Evolutionary conservation across 257 asterid genomes (phyloP), one percentile per base, ranked within the genome.

Genomic region (Asclepias syriaca): DNA sequence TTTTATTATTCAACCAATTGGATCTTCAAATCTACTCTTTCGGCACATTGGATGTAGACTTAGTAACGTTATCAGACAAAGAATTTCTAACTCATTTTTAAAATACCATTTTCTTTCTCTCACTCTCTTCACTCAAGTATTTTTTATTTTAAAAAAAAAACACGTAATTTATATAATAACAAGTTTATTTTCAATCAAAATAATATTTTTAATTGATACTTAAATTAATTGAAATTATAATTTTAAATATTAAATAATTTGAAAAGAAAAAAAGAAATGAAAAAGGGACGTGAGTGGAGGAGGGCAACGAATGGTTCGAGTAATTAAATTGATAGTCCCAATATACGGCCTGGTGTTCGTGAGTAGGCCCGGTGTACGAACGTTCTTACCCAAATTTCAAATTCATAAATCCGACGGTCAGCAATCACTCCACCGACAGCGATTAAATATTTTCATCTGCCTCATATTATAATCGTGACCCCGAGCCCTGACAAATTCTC

Each of bases 341-440:
- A 12, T 15, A 7, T 9, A 37, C 11, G 68, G 68, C 68, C 67
- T 37, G 50, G 3, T 18, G 19, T 5, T 63, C 21, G 5, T 3
- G 27, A 64, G 68, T 64, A 48, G 68, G 22, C 16, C 68, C 68
- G 5, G 48, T n/a, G 50, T 18, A n/a, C 68, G 3, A 34, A 64
- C 68, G 68, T 37, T 29, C 34, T 15, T 13, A 6, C 32, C 53
- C 8, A 68, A 19, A 14, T 29, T 50, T 50, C 22, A 29, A 40
- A 67, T 22, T 9, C 49, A 11, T 16, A 24, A 54, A 68, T 69
- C 73, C 7, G 50, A 54, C 65, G 73, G 53, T 37, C 64, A 43
- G 57, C 60, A 63, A 49, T 64, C 29, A 53, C 60, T 70, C 76
- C 1, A 71, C 80, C 76, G 80, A 71, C 73, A 71, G 24, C 65